Conservation (phyloP, 2,329 filamentous ascomycete genomes). For the Ophiostoma novo-ulmi region DNA sequence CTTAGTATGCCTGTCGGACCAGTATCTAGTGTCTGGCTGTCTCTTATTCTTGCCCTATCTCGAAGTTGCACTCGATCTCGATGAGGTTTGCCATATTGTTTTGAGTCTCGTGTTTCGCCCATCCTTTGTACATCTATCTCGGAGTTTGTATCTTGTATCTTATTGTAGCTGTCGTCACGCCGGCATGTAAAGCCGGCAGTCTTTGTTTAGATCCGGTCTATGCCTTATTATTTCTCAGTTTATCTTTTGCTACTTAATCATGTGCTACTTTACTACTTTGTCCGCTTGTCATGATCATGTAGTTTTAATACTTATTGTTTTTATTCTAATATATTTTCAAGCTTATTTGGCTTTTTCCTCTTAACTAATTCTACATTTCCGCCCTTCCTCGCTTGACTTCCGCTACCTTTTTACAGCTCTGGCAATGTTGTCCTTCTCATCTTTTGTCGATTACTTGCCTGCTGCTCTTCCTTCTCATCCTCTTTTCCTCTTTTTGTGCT, state of each 20-base stretch:
- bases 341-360: not conserved
- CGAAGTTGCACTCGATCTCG: constrained; percentile 7
- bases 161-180: constrained; percentile 2
- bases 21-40: not conserved
- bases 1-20: not conserved
- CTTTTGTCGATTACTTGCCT: not conserved
- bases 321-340: not conserved
- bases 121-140: not conserved
- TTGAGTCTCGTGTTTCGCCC: not conserved
- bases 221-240: not conserved
- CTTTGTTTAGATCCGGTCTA: not conserved
- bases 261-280: not conserved
- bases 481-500: not conserved
- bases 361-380: not conserved
- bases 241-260: not conserved
- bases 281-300: not conserved
- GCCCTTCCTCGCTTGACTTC: constrained; percentile 7
- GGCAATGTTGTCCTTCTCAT: not conserved
- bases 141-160: not conserved
- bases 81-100: not conserved
- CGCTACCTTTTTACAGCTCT: not conserved
- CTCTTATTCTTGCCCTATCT: constrained; percentile 9
- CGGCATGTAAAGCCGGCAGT: not conserved
- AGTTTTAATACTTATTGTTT: not conserved
- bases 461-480: not conserved